Percentiles rank a stretch among this genome's conserved stretches.
These are phyloP conservation scores for Cubamyces lactineus DNA, from an alignment of 768 basidiomycete genomes.

Conservation along the genomic window DNA sequence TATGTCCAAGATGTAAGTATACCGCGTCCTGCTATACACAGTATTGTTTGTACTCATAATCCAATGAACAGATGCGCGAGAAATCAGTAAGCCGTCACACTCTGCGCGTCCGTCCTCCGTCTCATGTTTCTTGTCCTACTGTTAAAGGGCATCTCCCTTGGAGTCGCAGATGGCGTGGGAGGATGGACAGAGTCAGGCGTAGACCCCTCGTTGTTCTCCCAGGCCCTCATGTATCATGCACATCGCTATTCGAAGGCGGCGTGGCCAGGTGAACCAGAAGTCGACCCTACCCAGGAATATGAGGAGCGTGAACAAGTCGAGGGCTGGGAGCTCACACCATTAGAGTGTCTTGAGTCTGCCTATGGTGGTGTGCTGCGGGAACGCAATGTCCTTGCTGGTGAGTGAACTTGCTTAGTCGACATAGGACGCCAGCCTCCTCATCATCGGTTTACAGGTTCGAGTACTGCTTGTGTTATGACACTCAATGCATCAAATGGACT, in stretches of 20 bases:
- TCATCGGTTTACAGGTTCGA: slow-evolving; percentile 59
- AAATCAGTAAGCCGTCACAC: slow-evolving; percentile 61
- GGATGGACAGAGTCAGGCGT: slow-evolving; percentile 86
- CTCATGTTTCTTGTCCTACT: slow-evolving; percentile 18
- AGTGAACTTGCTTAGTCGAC: neutral
- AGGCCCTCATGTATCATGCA: slow-evolving; percentile 88
- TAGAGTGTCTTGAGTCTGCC: slow-evolving; percentile 72
- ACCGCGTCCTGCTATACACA: too few species aligned
- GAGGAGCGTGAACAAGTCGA: slow-evolving; percentile 65
- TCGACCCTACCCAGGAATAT: slow-evolving; percentile 75
- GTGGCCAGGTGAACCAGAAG: slow-evolving; percentile 85
- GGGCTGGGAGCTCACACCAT: slow-evolving; percentile 70
- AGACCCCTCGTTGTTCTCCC: slow-evolving; percentile 89
- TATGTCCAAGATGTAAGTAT: slow-evolving; percentile 68
- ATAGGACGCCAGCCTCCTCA: slow-evolving; percentile 10
- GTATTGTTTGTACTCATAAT: too few species aligned
- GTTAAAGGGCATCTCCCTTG: slow-evolving; percentile 71
- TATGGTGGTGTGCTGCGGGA: slow-evolving; percentile 74
- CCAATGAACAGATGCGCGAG: slow-evolving; percentile 64
- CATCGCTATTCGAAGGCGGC: slow-evolving; percentile 70
- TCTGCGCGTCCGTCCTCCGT: neutral
- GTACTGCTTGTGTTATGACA: slow-evolving; percentile 78
- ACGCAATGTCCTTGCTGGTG: slow-evolving; percentile 45
- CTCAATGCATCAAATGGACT: slow-evolving; percentile 76
- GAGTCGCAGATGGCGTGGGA: slow-evolving; percentile 91